Conservation (phyloP, 805 yeast species). For the Sugiyamaella boreocaroliniensis region DNA sequence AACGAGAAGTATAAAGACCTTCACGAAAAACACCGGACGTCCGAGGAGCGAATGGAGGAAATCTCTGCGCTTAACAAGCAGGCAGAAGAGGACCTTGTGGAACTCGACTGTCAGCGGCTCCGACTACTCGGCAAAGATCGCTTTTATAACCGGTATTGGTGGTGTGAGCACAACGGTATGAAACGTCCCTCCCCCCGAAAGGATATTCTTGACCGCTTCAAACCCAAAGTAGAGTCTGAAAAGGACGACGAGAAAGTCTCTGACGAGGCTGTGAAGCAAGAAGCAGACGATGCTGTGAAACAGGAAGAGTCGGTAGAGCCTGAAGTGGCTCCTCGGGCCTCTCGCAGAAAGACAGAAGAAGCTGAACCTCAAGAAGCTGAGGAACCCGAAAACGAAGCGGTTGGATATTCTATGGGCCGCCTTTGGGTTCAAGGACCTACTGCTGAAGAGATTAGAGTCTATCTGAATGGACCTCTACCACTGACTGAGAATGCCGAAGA, state of each 20-base stretch:
- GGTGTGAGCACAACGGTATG: conserved; percentile 85
- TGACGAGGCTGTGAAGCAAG: conserved; percentile 1
- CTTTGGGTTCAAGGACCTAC: conserved; percentile 90
- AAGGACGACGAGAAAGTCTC: conserved; percentile 7
- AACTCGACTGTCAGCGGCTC: conserved; percentile 65
- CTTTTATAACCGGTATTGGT: conserved; percentile 84
- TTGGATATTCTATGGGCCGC: conserved; percentile 63
- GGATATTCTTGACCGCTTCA: background rate
- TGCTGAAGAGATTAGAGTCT: conserved; percentile 38
- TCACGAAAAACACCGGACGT: conserved; percentile 27
- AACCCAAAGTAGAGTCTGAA: background rate
- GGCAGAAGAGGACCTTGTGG: conserved; percentile 49
- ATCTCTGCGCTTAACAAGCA: conserved; percentile 43
- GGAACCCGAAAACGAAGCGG: conserved; percentile 11
- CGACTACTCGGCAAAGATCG: conserved; percentile 76
- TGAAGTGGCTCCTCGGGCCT: background rate
- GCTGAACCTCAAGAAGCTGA: background rate
- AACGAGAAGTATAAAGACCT: conserved; percentile 14
- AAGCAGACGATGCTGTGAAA: background rate
- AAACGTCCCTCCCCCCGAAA: conserved; percentile 4
- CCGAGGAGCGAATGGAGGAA: conserved; percentile 34
- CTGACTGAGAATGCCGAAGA: background rate
- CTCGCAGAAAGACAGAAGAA: background rate
- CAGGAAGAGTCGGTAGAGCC: background rate
- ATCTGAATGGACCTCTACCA: conserved; percentile 21